phyloP scores from a whole-genome alignment of 352 stramenopile genomes.

The Pythium insidiosum region DNA sequence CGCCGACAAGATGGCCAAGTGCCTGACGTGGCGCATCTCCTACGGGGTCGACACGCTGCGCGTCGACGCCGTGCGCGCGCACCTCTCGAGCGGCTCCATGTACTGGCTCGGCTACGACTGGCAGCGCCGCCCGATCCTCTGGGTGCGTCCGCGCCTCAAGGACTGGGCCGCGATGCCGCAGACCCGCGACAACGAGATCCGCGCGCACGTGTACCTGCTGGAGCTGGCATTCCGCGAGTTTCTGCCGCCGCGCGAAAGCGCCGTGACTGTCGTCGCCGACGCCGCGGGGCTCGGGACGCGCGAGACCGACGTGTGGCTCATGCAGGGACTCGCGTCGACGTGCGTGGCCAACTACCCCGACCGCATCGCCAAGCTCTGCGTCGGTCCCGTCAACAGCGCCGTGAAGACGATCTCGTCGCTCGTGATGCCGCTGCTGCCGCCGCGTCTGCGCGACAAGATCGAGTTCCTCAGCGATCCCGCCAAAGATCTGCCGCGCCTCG shows the following conservation, averaged over 20 bases:
- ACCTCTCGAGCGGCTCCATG: slow-evolving; percentile 44
- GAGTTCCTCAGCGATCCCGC: slow-evolving; percentile 51
- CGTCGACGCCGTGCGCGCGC: slow-evolving; percentile 28
- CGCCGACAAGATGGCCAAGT: slow-evolving; percentile 47
- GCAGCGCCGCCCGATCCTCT: slow-evolving; percentile 55
- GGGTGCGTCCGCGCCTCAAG: slow-evolving; percentile 53
- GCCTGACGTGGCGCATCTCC: slow-evolving; percentile 34
- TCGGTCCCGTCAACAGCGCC: slow-evolving; percentile 46
- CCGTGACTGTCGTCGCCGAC: slow-evolving; percentile 57
- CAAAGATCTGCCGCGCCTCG: slow-evolving; percentile 29
- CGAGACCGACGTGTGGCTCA: slow-evolving; percentile 51
- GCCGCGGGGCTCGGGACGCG: slow-evolving; percentile 30
- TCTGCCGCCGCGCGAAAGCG: slow-evolving; percentile 47
- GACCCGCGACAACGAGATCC: slow-evolving; percentile 40
- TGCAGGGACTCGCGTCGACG: slow-evolving; percentile 49
- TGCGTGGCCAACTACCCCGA: slow-evolving; percentile 63
- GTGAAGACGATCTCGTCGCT: slow-evolving; percentile 38
- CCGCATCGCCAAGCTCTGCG: slow-evolving; percentile 50
- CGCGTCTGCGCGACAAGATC: slow-evolving; percentile 42
- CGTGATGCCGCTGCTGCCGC: slow-evolving; percentile 51
- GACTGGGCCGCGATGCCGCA: slow-evolving; percentile 39
- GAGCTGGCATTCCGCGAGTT: slow-evolving; percentile 41
- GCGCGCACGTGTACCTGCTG: slow-evolving; percentile 50
- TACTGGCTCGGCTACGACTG: slow-evolving; percentile 74
- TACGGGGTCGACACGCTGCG: slow-evolving; percentile 34